Evolutionary conservation across 257 asterid genomes (phyloP).

Genomic region (Buddleja alternifolia): DNA sequence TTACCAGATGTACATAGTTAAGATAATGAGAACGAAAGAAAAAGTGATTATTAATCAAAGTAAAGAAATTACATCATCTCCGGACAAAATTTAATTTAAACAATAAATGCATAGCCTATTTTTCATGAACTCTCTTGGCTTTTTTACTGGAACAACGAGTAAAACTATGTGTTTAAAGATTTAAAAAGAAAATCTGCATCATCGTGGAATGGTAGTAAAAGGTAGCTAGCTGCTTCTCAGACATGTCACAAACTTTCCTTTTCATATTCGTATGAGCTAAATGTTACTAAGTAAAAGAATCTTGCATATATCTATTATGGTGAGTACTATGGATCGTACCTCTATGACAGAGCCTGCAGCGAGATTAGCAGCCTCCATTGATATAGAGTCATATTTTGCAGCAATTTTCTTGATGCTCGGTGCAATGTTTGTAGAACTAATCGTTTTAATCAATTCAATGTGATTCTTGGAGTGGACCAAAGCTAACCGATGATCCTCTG

Average conservation of each 20-base stretch:
- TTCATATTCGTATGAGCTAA: neutral
- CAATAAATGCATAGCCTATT: too few relatives aligned
- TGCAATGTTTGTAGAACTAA: conserved; percentile 53
- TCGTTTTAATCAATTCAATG: conserved; percentile 61
- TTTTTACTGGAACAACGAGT: too few relatives aligned
- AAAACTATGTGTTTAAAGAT: neutral
- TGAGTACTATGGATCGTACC: conserved; percentile 46
- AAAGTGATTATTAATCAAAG: too few relatives aligned
- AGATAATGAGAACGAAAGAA: too few relatives aligned
- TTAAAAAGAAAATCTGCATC: neutral
- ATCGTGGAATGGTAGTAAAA: neutral
- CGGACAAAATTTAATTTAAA: too few relatives aligned
- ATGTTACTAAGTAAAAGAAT: conserved; percentile 15
- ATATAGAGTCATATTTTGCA: conserved; percentile 66
- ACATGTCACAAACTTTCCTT: neutral
- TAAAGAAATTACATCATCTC: too few relatives aligned
- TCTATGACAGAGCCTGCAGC: conserved; percentile 93
- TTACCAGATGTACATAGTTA: neutral
- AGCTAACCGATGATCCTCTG: conserved; percentile 62
- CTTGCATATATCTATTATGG: neutral
- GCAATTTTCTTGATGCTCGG: conserved; percentile 50
- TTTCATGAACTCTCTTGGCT: too few relatives aligned
- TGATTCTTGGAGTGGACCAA: conserved; percentile 76
- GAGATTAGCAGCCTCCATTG: conserved; percentile 84
- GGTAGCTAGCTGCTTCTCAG: neutral